Evolutionary conservation across 2,329 filamentous ascomycete genomes (phyloP).

Genomic region (Tetracladium maxilliforme): DNA sequence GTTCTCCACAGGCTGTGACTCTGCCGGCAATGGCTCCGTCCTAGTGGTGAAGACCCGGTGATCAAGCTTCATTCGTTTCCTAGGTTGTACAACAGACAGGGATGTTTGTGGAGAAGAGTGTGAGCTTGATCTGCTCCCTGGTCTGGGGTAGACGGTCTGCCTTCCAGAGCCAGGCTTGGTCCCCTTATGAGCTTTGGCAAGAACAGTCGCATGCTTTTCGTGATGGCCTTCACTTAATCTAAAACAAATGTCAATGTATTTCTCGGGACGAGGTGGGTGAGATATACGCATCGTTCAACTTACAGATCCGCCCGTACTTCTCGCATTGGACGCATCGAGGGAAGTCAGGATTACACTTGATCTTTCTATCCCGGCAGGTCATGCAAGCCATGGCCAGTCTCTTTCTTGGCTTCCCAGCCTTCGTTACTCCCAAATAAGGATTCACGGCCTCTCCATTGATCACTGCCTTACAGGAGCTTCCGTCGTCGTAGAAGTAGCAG

Average conservation of each 20-base stretch:
- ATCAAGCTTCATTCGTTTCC: too few species aligned
- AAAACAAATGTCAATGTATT: constrained; percentile 30
- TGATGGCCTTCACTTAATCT: constrained; percentile 19
- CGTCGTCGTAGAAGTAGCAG: constrained; percentile 80
- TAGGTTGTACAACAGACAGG: too few species aligned
- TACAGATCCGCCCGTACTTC: constrained; percentile 76
- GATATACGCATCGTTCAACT: constrained; percentile 77
- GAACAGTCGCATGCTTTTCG: too few species aligned
- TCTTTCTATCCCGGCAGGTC: constrained; percentile 92
- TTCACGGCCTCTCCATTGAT: constrained; percentile 83
- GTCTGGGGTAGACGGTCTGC: too few species aligned
- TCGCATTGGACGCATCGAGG: constrained; percentile 84
- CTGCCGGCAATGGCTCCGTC: too few species aligned
- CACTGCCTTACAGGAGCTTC: constrained; percentile 64
- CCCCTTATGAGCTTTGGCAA: too few species aligned
- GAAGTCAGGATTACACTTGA: constrained; percentile 84
- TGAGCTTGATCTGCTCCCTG: too few species aligned
- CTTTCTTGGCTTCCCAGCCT: constrained; percentile 86
- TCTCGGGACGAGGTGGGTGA: too few species aligned
- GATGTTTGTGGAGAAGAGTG: too few species aligned
- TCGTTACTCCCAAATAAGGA: constrained; percentile 85
- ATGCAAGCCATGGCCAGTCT: constrained; percentile 83
- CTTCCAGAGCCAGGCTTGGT: too few species aligned
- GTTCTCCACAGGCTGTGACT: too few species aligned
- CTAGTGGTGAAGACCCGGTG: too few species aligned